Percentiles rank a stretch among this genome's conserved stretches.
Evolutionary conservation across 306 rosid genomes (phyloP).

Genomic region (Cajanus cajan): DNA sequence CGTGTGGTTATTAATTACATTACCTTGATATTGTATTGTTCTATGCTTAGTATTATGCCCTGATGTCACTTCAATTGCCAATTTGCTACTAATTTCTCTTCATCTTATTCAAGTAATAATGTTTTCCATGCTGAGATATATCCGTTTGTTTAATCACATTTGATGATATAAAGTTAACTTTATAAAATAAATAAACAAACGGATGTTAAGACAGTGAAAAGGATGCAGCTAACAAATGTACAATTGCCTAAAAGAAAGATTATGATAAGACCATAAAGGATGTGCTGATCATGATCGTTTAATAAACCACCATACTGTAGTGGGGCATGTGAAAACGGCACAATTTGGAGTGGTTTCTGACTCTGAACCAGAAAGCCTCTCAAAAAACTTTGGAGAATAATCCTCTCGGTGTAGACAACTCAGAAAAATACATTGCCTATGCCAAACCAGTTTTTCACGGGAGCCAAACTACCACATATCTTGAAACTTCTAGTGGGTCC

Average conservation of each 20-base stretch:
- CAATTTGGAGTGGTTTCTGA: neutral
- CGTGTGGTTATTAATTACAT: neutral
- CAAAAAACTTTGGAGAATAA: neutral
- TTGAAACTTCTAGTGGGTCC: conserved; percentile 15
- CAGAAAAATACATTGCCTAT: conserved; percentile 13
- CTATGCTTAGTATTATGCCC: neutral
- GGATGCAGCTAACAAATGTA: neutral
- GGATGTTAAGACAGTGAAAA: neutral
- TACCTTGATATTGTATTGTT: conserved; percentile 14
- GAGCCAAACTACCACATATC: neutral
- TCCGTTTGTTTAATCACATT: too few relatives aligned
- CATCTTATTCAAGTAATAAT: neutral
- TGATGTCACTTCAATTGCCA: neutral
- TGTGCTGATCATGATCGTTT: neutral
- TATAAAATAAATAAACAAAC: neutral
- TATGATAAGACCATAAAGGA: neutral
- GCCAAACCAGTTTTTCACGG: neutral
- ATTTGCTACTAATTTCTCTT: neutral
- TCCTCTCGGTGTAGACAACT: neutral
- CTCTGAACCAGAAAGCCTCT: neutral
- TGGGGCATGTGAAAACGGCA: neutral
- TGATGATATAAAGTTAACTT: neutral
- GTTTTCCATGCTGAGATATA: neutral
- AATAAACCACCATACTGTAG: neutral
- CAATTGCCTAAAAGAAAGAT: neutral